Percentiles rank a stretch among this genome's conserved stretches.
These are phyloP conservation scores for Lachancea lanzarotensis DNA, from an alignment of 805 yeast genomes.

Conservation along the genomic window DNA sequence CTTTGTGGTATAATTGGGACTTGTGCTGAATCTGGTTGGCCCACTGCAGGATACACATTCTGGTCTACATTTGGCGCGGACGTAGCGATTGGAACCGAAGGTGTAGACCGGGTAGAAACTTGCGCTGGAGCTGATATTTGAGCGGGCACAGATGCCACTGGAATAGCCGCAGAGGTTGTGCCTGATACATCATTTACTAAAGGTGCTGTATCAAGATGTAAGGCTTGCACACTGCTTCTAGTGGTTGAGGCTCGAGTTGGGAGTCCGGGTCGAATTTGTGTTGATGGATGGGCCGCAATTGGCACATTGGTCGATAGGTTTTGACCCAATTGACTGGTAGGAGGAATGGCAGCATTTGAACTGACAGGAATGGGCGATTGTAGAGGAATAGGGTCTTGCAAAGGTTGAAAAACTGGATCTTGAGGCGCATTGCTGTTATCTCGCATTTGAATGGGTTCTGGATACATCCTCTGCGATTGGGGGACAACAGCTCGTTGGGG, in stretches of 20 bases:
- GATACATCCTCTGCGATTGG: constrained; percentile 5
- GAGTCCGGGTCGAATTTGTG: no score
- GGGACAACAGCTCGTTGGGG: neutral
- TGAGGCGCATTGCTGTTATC: constrained; percentile 11
- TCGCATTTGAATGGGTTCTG: constrained; percentile 9
- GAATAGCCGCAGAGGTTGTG: neutral
- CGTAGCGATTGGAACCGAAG: neutral
- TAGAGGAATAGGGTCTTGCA: neutral
- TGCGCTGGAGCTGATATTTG: neutral
- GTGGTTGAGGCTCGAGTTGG: no score
- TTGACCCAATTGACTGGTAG: neutral
- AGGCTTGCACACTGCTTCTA: neutral
- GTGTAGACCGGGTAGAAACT: neutral
- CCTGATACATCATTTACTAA: neutral
- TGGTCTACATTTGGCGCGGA: neutral
- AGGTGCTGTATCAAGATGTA: constrained; percentile 2
- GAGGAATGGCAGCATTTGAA: neutral
- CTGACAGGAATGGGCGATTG: constrained; percentile 1
- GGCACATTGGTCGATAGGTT: neutral
- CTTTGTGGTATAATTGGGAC: constrained; percentile 6
- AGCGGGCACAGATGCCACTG: neutral
- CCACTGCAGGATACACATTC: neutral
- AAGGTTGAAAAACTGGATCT: constrained; percentile 7
- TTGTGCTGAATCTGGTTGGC: constrained; percentile 1
- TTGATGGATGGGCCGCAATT: no score